These are phyloP conservation scores for Fusarium praegraminearum DNA, from an alignment of 2,329 filamentous ascomycete species.

Conservation along the genomic window DNA sequence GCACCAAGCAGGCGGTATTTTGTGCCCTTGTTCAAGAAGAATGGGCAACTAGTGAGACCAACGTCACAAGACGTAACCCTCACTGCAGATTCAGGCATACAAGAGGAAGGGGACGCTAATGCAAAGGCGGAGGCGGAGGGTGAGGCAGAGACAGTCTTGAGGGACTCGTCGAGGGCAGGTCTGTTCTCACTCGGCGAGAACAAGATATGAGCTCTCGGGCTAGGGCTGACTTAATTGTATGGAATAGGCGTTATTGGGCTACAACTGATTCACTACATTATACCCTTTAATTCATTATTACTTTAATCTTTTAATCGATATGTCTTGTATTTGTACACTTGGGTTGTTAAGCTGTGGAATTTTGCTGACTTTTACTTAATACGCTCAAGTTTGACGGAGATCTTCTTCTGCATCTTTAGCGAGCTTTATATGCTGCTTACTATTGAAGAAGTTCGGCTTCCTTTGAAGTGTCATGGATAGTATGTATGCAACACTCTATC, in stretches of 20 bases:
- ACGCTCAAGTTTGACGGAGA: neutral
- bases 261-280: neutral
- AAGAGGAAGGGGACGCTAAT: neutral
- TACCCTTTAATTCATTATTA: neutral
- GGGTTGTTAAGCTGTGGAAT: too few species aligned
- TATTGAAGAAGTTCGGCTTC: neutral
- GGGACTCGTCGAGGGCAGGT: constrained; percentile 23
- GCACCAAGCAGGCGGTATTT: constrained; percentile 35
- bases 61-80: constrained; percentile 22
- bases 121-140: neutral
- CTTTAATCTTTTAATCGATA: neutral
- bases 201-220: constrained; percentile 25
- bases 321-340: neutral
- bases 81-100: neutral
- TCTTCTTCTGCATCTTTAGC: neutral
- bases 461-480: neutral
- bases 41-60: constrained; percentile 29
- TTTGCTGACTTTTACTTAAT: neutral
- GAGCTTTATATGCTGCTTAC: neutral
- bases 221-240: neutral
- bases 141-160: constrained; percentile 16
- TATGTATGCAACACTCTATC: neutral
- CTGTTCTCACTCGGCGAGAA: constrained; percentile 36
- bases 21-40: constrained; percentile 33
- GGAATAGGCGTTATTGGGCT: neutral